phyloP scores from a whole-genome alignment of 2,329 filamentous ascomycete genomes.

The Ceratocystis cubensis region DNA sequence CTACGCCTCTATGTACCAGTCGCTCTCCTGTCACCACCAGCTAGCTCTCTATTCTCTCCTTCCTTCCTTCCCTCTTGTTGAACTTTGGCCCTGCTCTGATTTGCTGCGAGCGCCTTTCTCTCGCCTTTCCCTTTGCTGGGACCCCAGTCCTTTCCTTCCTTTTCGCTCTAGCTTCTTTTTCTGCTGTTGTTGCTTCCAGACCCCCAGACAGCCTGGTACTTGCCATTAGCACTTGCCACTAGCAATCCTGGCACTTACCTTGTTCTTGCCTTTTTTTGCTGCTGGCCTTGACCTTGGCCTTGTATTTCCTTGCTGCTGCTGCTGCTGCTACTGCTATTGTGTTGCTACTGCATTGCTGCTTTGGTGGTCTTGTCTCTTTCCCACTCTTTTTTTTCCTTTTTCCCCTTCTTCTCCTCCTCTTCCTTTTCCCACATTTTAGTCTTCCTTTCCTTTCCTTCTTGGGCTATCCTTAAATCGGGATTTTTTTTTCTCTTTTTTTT shows the following conservation, averaged over 20 bases:
- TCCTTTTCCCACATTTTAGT: conserved; percentile 7
- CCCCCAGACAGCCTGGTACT: neutral
- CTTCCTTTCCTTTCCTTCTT: conserved; percentile 12
- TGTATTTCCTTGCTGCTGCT: neutral
- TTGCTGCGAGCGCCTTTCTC: neutral
- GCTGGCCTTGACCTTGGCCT: neutral
- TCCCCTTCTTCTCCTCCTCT: neutral
- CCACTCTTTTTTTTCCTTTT: neutral
- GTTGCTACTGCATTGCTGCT: neutral
- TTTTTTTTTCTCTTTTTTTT: neutral
- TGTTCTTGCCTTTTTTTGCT: neutral
- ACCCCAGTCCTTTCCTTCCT: neutral
- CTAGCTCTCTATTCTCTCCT: conserved; percentile 13
- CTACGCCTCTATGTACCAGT: no score
- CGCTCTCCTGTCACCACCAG: no score
- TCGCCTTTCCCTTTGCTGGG: neutral
- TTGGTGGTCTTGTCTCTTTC: neutral
- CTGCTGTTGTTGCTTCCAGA: neutral
- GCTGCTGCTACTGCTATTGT: neutral
- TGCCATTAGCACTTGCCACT: neutral
- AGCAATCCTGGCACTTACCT: neutral
- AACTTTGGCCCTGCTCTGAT: conserved; percentile 1
- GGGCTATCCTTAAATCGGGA: neutral
- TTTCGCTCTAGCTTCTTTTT: neutral
- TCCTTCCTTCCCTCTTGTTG: conserved; percentile 20